Base-by-base conservation (phyloP, 495 filamentous ascomycete species). In the Podospora didyma region DNA sequence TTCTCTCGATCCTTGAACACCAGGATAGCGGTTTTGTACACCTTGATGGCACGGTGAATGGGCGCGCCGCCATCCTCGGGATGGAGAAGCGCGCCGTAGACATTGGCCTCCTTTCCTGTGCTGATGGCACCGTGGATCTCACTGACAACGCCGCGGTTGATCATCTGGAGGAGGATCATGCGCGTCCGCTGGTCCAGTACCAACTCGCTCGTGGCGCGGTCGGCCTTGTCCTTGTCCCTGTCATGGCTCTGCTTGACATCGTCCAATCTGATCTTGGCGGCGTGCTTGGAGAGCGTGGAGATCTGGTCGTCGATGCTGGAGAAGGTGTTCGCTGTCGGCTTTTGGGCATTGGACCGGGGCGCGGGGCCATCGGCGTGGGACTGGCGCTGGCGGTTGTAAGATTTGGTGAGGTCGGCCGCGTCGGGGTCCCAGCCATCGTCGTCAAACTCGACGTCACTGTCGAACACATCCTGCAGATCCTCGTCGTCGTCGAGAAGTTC, bases 91-190 rank as follows among this genome's bases (percentile, higher is more conserved):
- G 72, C 78, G 58, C 92, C 87, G 73, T 97, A 98, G 20, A 98
- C 94, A 60, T 98, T 97, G 46, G 94, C 94, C 71, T 98, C 94
- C 68, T 98, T 98, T 46, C 94, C 94, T 0, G 94, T 97, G 42
- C 89, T 94, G 59, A 98, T 75, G 69, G 92, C 92, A 10, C 94
- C 94, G 66, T 97, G 89, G 34, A 96, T 84, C 61, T 81, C 78
- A 67, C 90, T 89, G 19, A 89, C 83, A 16, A 97, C 79, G 48
- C 92, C 83, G 2, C 89, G 82, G 67, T 97, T 96, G 74, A 97
- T 93, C 81, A 97, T 87, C 73, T 97, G 89, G 56, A 96, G 76
- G 37, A 98, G 77, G 47, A 97, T 93, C 90, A 96, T 96, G 52
- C 92, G 86, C 24, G 94, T 97, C 23, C 90, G 83, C 34, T 91